Evolutionary conservation across 306 rosid species (phyloP), one percentile per base, ranked within the genome.

Genomic region (Inga laurina): DNA sequence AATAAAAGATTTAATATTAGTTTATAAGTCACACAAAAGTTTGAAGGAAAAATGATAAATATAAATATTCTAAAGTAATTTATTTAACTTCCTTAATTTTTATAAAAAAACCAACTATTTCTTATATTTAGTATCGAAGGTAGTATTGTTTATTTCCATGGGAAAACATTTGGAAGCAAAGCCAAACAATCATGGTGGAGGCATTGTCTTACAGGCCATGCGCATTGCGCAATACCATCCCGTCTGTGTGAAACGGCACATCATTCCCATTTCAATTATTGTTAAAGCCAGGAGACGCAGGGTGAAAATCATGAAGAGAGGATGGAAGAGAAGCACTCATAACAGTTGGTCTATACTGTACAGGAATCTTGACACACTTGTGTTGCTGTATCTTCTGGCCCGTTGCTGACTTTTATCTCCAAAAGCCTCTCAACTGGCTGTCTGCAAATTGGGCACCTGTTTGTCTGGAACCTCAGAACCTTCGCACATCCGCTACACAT

Each of bases 391-490:
- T 82, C 82, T 76, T 92, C 94, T 21, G 90, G 79, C 13, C 89
- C 92, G 74, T 79, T 84, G 86, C 62, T 92, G 79, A 94, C 97
- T 88, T 82, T 92, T 83, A 97, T 97, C 92, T 97, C 97, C 91
- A 94, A 78, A 85, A 94, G 99, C 92, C 95, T 90, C 87, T 97
- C 97, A 18, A 94, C 92, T n/a, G 97, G 97, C 85, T 97, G 99
- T 82, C 99, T 89, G 91, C 99, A 97, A 49, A 97, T 97, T 13
- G 99, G 99, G 82, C 99, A 97, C 35, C 97, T 86, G 85, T 90
- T 88, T 49, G 99, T 92, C 89, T 94, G 99, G 77, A 88, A 86
- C 85, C 94, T 87, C 91, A 97, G 88, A 74, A 94, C 95, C 91
- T 91, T 94, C 27, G 99, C 98, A 77, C 99, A 97, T 30, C 84